These are phyloP conservation scores for Vitis hybrid DNA, from an alignment of 177 flowering plant species.

Conservation along the genomic window DNA sequence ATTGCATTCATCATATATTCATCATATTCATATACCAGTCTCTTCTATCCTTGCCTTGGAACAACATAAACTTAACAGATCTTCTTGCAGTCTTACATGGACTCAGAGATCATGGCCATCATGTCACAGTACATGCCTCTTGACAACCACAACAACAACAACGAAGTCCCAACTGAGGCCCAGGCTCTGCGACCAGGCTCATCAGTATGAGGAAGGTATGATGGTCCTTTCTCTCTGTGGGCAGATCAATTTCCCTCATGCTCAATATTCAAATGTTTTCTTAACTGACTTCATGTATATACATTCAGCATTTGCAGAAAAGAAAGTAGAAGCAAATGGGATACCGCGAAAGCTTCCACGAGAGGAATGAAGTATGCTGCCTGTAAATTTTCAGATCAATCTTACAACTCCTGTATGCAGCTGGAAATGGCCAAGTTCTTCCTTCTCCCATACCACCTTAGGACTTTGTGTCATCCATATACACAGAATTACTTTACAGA, in stretches of 20 bases:
- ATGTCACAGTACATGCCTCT: constrained; percentile 99
- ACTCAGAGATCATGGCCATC: constrained; percentile 93
- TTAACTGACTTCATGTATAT: background rate
- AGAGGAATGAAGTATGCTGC: background rate
- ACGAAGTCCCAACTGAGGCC: constrained; percentile 31
- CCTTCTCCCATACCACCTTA: background rate
- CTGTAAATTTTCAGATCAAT: background rate
- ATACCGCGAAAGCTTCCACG: background rate
- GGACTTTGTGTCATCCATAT: constrained; percentile 1
- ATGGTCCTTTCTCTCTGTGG: background rate
- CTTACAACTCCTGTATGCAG: background rate
- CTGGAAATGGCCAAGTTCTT: background rate
- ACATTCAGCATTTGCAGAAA: constrained; percentile 1
- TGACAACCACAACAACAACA: constrained; percentile 53
- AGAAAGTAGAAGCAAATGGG: background rate
- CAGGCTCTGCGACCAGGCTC: constrained; percentile 53
- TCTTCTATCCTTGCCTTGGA: background rate
- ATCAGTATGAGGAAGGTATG: constrained; percentile 34
- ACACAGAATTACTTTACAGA: constrained; percentile 3
- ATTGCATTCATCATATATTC: too few relatives aligned
- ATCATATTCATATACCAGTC: background rate
- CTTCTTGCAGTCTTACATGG: constrained; percentile 87
- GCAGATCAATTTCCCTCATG: background rate
- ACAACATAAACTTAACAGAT: too few relatives aligned
- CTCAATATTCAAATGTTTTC: background rate